Evolutionary conservation across 192 early-diverging fungal genomes (phyloP).

Genomic region (Chytriomyces confervae): DNA sequence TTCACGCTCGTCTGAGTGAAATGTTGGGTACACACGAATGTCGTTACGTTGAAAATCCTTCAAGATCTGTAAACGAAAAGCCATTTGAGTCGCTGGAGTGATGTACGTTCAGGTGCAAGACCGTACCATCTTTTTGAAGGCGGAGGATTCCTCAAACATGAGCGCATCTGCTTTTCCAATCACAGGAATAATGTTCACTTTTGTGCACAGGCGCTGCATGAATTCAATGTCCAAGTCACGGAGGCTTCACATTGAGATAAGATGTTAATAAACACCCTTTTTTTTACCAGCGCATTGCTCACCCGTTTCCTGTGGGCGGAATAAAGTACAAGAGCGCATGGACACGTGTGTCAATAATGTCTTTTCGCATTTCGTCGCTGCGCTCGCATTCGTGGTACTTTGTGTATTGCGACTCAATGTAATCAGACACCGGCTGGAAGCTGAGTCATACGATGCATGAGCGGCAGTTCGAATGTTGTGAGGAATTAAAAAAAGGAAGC

Average conservation of each 20-base stretch:
- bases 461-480: no score
- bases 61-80: constrained; percentile 70
- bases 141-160: constrained; percentile 79
- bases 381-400: constrained; percentile 82
- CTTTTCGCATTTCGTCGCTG: constrained; percentile 56
- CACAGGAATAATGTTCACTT: constrained; percentile 96
- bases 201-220: constrained; percentile 87
- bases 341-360: constrained; percentile 91
- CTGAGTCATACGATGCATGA: constrained; percentile 75
- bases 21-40: constrained; percentile 75
- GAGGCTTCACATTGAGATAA: constrained; percentile 34
- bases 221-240: constrained; percentile 82
- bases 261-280: background rate
- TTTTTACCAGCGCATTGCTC: background rate
- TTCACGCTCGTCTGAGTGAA: constrained; percentile 75
- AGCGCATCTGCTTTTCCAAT: constrained; percentile 93
- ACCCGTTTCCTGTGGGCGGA: constrained; percentile 78
- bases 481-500: background rate
- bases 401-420: constrained; percentile 92
- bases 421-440: constrained; percentile 92
- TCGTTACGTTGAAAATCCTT: constrained; percentile 68
- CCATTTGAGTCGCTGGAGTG: constrained; percentile 49
- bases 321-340: constrained; percentile 98
- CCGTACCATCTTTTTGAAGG: constrained; percentile 84
- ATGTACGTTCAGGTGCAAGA: background rate